Percentiles rank a stretch among this genome's conserved stretches.
phyloP scores from a whole-genome alignment of 2,329 filamentous ascomycete species.

The Pseudogymnoascus verrucosus region DNA sequence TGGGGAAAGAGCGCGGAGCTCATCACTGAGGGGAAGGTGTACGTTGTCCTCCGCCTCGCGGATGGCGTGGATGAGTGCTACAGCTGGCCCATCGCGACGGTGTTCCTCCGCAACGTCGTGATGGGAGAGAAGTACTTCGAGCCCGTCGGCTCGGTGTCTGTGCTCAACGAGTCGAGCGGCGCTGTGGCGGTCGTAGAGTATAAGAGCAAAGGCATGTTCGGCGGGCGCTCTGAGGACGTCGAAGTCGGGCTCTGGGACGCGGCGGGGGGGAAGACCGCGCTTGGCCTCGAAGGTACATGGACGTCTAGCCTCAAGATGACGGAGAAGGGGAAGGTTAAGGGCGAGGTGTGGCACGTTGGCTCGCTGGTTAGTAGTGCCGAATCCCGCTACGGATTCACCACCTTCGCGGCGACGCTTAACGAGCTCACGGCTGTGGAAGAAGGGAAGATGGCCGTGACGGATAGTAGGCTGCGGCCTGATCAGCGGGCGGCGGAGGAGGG shows the following conservation, averaged over 20 bases:
- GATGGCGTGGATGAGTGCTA: conserved; percentile 72
- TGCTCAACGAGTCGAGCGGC: conserved; percentile 76
- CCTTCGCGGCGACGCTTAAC: conserved; percentile 79
- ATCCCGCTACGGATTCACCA: conserved; percentile 79
- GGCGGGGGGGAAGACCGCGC: conserved; percentile 56
- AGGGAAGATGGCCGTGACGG: conserved; percentile 67
- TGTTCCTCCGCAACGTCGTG: conserved; percentile 91
- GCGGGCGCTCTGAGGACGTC: conserved; percentile 86
- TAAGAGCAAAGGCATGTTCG: conserved; percentile 94
- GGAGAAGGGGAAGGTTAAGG: conserved; percentile 51
- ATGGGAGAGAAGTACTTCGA: conserved; percentile 98
- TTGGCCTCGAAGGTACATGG: conserved; percentile 76
- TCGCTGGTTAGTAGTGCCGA: conserved; percentile 69
- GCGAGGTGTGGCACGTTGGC: conserved; percentile 72
- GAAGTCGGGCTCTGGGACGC: conserved; percentile 63
- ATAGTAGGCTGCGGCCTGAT: conserved; percentile 77
- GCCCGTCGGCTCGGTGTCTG: conserved; percentile 81
- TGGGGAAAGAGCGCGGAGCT: conserved; percentile 97
- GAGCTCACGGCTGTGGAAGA: conserved; percentile 77
- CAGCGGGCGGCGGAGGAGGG: conserved; percentile 79
- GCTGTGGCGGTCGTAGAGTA: conserved; percentile 83
- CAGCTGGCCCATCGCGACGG: conserved; percentile 80
- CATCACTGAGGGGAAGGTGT: conserved; percentile 80
- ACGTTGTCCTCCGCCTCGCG: conserved; percentile 59
- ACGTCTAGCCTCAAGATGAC: conserved; percentile 63